A percentile compares a stretch with the other conserved stretches of the same genome.
phyloP scores from a whole-genome alignment of 2,329 filamentous ascomycete genomes.

The Ceratocystis variospora region DNA sequence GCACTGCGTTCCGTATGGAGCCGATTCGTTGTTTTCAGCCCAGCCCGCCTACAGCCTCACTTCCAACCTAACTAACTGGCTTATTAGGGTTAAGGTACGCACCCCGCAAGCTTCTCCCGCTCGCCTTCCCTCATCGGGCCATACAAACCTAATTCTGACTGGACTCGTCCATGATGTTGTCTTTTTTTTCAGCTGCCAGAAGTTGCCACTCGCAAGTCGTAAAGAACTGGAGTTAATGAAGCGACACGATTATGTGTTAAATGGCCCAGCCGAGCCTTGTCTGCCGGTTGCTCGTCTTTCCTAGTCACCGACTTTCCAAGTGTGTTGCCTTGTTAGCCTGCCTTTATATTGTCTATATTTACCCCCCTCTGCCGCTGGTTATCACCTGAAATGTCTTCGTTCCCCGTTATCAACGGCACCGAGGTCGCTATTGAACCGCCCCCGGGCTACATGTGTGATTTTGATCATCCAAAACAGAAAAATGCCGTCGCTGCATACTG shows the following conservation, averaged over 20 bases:
- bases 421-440: background rate
- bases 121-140: background rate
- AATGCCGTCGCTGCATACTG: background rate
- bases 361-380: background rate
- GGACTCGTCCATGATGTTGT: background rate
- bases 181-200: background rate
- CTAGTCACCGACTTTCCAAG: background rate
- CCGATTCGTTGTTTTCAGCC: too few relatives aligned
- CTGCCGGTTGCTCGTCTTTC: background rate
- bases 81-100: too few relatives aligned
- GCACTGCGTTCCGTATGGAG: too few relatives aligned
- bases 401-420: constrained; percentile 1
- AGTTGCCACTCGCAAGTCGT: background rate
- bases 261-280: background rate
- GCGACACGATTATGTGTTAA: background rate
- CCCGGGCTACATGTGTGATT: background rate
- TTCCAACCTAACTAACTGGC: too few relatives aligned
- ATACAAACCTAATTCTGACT: background rate
- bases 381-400: background rate
- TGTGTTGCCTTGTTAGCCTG: background rate
- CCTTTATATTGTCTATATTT: background rate
- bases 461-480: background rate
- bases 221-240: background rate
- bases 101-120: background rate
- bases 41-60: too few relatives aligned